Conservation (phyloP, 345 rosid species). For the Lepidium africanum region DNA sequence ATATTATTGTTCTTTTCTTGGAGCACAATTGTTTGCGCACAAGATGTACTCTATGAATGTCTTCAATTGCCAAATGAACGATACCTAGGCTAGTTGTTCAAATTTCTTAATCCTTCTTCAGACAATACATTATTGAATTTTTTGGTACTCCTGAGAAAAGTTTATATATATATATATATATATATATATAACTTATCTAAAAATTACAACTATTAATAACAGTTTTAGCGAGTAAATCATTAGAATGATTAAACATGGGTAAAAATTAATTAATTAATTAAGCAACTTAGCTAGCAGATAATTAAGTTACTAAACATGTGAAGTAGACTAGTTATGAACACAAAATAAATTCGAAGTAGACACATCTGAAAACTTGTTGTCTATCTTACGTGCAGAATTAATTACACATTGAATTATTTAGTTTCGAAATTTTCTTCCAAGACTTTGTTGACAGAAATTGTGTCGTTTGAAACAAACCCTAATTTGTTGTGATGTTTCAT, state of each 20-base stretch:
- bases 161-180: background rate
- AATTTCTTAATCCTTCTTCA: too few species aligned
- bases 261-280: background rate
- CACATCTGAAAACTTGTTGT: background rate
- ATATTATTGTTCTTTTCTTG: conserved; percentile 19
- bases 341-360: background rate
- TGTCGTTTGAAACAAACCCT: too few species aligned
- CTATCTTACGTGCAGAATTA: background rate
- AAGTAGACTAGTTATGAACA: too few species aligned
- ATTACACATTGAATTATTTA: too few species aligned
- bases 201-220: background rate
- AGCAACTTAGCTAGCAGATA: background rate
- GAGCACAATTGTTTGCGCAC: conserved; percentile 5
- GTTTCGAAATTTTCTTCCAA: too few species aligned
- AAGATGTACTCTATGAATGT: conserved; percentile 6
- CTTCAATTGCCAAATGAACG: background rate
- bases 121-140: background rate
- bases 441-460: too few species aligned
- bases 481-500: too few species aligned
- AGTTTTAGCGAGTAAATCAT: background rate
- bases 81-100: too few species aligned
- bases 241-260: background rate
- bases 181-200: background rate
- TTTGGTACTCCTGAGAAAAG: too few species aligned
- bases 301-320: background rate